A percentile compares a stretch with the other conserved stretches of the same genome.
Conservation (phyloP, 805 yeast genomes). For the Metschnikowia lunata region DNA sequence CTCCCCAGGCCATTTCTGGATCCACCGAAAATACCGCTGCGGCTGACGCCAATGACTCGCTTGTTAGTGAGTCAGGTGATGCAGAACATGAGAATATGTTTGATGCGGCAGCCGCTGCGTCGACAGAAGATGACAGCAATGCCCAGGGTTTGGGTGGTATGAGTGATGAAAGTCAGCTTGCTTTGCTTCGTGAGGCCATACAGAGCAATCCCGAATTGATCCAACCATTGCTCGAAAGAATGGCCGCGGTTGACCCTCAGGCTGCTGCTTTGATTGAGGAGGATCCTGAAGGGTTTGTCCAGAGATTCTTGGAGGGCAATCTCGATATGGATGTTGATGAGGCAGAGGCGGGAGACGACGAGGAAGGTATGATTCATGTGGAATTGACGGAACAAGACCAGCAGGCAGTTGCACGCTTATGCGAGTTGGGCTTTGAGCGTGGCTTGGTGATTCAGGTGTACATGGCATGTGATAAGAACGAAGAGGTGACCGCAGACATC, state of each 20-base stretch:
- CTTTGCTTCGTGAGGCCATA: slow-evolving; percentile 66
- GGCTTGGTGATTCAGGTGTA: slow-evolving; percentile 85
- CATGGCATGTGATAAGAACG: slow-evolving; percentile 97
- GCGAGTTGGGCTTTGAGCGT: slow-evolving; percentile 91
- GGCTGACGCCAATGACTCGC: background rate
- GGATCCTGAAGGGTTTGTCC: slow-evolving; percentile 86
- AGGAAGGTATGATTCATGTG: slow-evolving; percentile 44
- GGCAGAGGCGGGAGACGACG: slow-evolving; percentile 28
- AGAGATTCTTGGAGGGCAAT: slow-evolving; percentile 62
- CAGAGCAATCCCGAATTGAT: slow-evolving; percentile 85
- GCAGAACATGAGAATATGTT: slow-evolving; percentile 43
- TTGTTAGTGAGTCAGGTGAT: too few relatives aligned
- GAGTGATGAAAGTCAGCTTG: slow-evolving; percentile 45
- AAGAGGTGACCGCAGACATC: slow-evolving; percentile 92
- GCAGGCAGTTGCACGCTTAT: slow-evolving; percentile 81
- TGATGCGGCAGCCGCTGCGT: slow-evolving; percentile 44
- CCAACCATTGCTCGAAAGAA: slow-evolving; percentile 75
- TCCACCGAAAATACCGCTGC: slow-evolving; percentile 10
- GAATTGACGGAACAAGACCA: slow-evolving; percentile 77
- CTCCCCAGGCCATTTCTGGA: slow-evolving; percentile 8
- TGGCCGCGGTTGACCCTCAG: slow-evolving; percentile 80
- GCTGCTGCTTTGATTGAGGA: slow-evolving; percentile 72
- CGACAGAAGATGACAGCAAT: slow-evolving; percentile 23
- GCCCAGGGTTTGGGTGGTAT: slow-evolving; percentile 24
- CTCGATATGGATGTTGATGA: slow-evolving; percentile 33